Evolutionary conservation across 108 stramenopile genomes (phyloP), one percentile per base, ranked within the genome.

Genomic region (Hondaea fermentalgiana): DNA sequence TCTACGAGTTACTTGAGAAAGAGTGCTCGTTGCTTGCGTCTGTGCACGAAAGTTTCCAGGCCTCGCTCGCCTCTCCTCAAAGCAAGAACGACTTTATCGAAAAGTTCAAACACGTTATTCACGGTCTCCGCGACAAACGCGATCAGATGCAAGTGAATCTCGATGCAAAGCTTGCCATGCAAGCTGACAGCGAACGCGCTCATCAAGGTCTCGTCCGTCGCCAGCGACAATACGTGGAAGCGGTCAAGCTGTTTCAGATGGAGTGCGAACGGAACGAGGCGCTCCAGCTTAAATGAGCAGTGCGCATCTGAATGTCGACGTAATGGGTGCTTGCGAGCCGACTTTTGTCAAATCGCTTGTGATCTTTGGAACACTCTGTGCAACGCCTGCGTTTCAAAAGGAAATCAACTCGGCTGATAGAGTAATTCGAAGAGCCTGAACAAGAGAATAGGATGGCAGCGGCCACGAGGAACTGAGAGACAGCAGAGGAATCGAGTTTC

Each of bases 1-100:
- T 45, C 14, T 45, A 60, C 5, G 49, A 90, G 19, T 89, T 92
- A 5, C n/a, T 92, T 14, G 60, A 88, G 17, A 90, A 92, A 57
- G 92, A 92, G 44, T 90, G 89, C 59, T 88, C 88, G 71, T 60
- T 92, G 29, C 71, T 92, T 5, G 55, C 76, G 16, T 89, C 88
- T 5, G 90, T 92, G 29, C 71, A 87, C 8, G 88, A 91, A 6
- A 89, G 53, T 23, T 92, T 92, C 69, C 88, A 64, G 45, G 72
- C 49, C 23, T 90, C 92, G 29, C 90, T 92, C 88, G n/a, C 19
- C 21, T 83, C 72, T 5, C 1, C 21, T 29, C 87, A 19, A 6
- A 25, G n/a, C 60, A 87, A 89, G 44, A 58, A 8, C 0, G 72
- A 91, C 17, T 91, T 89, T 25, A 23, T 88, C 1, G 88, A 88